Evolutionary conservation across 352 stramenopile genomes (phyloP), one percentile per base, ranked within the genome.

Genomic region (Globisporangium irregulare): DNA sequence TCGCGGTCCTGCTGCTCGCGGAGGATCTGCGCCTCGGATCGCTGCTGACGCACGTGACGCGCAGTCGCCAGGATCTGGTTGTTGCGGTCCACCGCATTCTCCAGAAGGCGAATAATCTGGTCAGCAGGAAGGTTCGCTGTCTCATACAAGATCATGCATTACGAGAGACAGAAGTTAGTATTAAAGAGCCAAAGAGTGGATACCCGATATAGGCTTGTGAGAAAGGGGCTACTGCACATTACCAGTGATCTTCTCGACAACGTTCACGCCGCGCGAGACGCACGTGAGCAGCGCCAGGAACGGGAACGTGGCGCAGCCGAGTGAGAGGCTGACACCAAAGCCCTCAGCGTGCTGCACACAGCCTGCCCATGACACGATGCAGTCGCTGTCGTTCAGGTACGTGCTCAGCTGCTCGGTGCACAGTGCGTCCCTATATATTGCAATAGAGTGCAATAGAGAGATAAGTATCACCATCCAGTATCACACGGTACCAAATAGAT

Each of bases 1-100:
- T 98, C 95, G 29, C 69, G 71, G 80, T 99, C 93, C 73, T 99
- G 95, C 68, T 98, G 91, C 67, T 97, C 82, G 1, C 95, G 87
- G 4, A 99, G 75, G 36, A 93, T 75, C 58, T 90, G 78, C 58
- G 94, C 82, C 73, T 98, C 93, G 60, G 84, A 87, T 74, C 83
- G 79, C 65, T 93, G 87, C 57, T 91, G 85, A 3, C 84, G 82
- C 32, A 91, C 48, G 64, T 87, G 78, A n/a, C 87, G 87, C 32
- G 84, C 82, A 1, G 87, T 79, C 10, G 77, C 67, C 61, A 95
- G 78, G 51, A 92, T 78, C 72, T 91, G 84, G 64, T 89, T 91
- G 71, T 95, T 93, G 29, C 82, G 84, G 22, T 85, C 75, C 57
- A 93, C 73, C 0, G 85, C 83, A 1, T 59, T 73, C 59, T 89